A percentile compares a stretch with the other conserved stretches of the same genome.
These are phyloP conservation scores for Teunomyces funiuensis DNA, from an alignment of 805 yeast species.

Conservation along the genomic window DNA sequence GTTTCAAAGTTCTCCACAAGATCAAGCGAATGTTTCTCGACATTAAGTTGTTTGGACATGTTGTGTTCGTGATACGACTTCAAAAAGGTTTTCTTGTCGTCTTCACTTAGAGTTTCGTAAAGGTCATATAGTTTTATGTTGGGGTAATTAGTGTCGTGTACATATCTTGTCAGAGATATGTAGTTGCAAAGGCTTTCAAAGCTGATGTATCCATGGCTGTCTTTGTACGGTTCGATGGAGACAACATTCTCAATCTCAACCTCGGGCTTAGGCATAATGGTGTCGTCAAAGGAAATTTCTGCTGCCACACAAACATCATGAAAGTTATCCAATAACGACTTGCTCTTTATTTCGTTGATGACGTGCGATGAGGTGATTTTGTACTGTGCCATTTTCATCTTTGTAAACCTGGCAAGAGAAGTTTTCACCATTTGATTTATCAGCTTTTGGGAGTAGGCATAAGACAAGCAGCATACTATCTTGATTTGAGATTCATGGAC, in stretches of 20 bases:
- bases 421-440: slow-evolving; percentile 1
- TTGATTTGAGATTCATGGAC: not conserved
- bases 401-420: slow-evolving; percentile 8
- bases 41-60: slow-evolving; percentile 23
- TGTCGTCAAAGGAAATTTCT: not conserved
- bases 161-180: slow-evolving; percentile 18
- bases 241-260: not conserved
- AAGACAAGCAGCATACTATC: not conserved
- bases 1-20: slow-evolving; percentile 14
- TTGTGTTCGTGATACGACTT: slow-evolving; percentile 23
- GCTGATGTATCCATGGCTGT: slow-evolving; percentile 20
- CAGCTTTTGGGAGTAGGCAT: slow-evolving; percentile 1
- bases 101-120: slow-evolving; percentile 18
- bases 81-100: slow-evolving; percentile 21
- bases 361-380: slow-evolving; percentile 1
- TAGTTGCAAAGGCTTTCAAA: slow-evolving; percentile 23
- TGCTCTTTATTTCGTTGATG: not conserved
- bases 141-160: not conserved
- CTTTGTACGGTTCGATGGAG: slow-evolving; percentile 12
- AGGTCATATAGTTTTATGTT: slow-evolving; percentile 16
- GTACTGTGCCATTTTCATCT: slow-evolving; percentile 5
- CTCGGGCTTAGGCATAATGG: not conserved
- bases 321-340: not conserved
- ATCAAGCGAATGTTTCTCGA: slow-evolving; percentile 25
- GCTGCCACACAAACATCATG: not conserved